Conservation (phyloP, 2,329 filamentous ascomycete species). For the Aspergillus ochraceus region DNA sequence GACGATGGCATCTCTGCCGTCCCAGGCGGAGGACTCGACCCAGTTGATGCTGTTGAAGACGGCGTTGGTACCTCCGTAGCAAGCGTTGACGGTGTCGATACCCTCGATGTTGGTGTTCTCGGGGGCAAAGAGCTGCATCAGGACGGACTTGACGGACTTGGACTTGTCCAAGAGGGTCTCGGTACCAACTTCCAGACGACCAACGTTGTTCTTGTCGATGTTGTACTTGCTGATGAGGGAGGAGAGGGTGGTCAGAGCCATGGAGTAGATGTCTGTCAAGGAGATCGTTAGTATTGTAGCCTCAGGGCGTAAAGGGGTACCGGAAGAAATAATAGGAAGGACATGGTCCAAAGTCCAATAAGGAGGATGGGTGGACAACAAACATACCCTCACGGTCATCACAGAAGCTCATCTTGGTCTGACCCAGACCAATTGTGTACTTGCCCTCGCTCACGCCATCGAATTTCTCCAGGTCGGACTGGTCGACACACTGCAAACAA, state of each 20-base stretch:
- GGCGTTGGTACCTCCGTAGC: constrained; percentile 83
- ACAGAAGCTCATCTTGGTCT: constrained; percentile 91
- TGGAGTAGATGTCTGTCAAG: constrained; percentile 80
- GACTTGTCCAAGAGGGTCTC: constrained; percentile 87
- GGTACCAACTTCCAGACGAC: constrained; percentile 80
- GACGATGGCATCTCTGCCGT: constrained; percentile 77
- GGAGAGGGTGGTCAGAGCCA: constrained; percentile 74
- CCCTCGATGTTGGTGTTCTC: constrained; percentile 84
- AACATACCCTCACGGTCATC: constrained; percentile 79
- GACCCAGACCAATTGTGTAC: constrained; percentile 87
- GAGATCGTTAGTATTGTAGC: constrained; percentile 10
- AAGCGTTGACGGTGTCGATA: constrained; percentile 80
- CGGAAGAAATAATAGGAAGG: neutral
- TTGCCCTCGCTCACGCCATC: constrained; percentile 80
- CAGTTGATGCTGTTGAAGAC: constrained; percentile 82
- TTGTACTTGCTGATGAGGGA: constrained; percentile 80
- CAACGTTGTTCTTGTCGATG: constrained; percentile 74
- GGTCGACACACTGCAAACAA: constrained; percentile 70
- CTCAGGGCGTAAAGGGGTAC: neutral
- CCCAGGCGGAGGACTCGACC: constrained; percentile 84
- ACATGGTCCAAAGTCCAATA: neutral
- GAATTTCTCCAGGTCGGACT: constrained; percentile 79
- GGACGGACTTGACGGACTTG: constrained; percentile 84
- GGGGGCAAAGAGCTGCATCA: constrained; percentile 78
- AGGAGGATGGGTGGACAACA: neutral